Percentiles rank a stretch among this genome's conserved stretches.
Conservation (phyloP, 1,284 basidiomycete genomes). For the Meira nashicola region DNA sequence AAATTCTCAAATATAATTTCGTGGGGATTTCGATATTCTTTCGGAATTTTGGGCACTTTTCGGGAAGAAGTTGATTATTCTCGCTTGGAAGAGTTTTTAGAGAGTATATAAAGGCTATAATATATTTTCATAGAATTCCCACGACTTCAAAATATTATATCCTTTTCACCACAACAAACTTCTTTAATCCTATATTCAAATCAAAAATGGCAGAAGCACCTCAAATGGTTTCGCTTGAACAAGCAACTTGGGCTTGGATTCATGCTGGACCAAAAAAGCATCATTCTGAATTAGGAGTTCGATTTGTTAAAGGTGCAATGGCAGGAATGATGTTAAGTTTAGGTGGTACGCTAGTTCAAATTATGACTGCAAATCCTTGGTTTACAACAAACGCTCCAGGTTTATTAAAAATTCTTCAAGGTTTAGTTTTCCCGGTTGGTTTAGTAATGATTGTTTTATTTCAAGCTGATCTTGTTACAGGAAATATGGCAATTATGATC, state of each 20-base stretch:
- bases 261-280: conserved; percentile 33
- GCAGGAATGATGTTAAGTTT: conserved; percentile 35
- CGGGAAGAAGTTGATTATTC: too few relatives aligned
- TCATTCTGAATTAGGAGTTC: conserved; percentile 23
- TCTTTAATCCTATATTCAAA: too few relatives aligned
- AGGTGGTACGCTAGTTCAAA: conserved; percentile 37
- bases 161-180: too few relatives aligned
- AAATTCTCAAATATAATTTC: too few relatives aligned
- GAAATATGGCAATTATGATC: conserved; percentile 40
- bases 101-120: too few relatives aligned
- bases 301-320: conserved; percentile 34
- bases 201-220: conserved; percentile 5
- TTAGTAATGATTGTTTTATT: conserved; percentile 42
- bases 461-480: conserved; percentile 37
- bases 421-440: conserved; percentile 36
- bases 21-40: too few relatives aligned
- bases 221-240: conserved; percentile 35
- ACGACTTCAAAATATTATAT: too few relatives aligned
- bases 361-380: conserved; percentile 38
- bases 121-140: too few relatives aligned
- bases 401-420: conserved; percentile 35
- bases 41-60: too few relatives aligned
- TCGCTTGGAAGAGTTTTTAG: too few relatives aligned
- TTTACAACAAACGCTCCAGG: conserved; percentile 34
- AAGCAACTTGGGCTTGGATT: conserved; percentile 42